Percentiles rank a stretch among this genome's conserved stretches.
Conservation (phyloP, 75 land plant species). For the Cryptomeria japonica region DNA sequence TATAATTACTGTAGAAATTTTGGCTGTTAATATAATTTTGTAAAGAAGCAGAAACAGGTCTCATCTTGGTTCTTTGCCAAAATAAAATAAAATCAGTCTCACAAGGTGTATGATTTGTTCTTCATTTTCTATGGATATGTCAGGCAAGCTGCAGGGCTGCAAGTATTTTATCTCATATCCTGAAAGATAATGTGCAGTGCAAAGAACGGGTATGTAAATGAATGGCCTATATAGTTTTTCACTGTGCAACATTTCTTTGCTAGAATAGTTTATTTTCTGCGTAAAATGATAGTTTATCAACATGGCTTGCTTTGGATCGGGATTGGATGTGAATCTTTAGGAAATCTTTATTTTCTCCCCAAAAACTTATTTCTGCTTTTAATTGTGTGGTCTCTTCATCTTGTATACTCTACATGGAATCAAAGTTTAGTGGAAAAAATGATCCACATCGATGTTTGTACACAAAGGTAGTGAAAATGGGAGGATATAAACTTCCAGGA, state of each 20-base stretch:
- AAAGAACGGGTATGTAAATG: slow-evolving; percentile 78
- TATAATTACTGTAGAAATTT: background rate
- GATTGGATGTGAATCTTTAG: background rate
- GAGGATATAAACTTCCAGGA: background rate
- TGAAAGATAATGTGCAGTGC: slow-evolving; percentile 84
- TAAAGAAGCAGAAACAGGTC: background rate
- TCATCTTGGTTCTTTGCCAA: background rate
- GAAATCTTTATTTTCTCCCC: background rate
- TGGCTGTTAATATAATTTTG: background rate
- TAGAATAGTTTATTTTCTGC: slow-evolving; percentile 14
- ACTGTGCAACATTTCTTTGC: slow-evolving; percentile 16
- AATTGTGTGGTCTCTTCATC: background rate
- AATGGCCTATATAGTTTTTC: background rate
- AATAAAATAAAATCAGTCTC: background rate
- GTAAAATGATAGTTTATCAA: background rate
- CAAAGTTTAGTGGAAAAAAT: background rate
- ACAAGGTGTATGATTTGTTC: background rate
- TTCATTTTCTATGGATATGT: background rate
- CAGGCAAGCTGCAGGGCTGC: slow-evolving; percentile 96
- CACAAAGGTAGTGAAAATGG: background rate
- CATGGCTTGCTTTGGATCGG: background rate
- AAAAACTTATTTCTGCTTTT: too few relatives aligned
- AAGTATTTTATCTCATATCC: slow-evolving; percentile 84
- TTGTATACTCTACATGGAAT: background rate
- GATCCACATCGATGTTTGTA: background rate